Evolutionary conservation across 495 filamentous ascomycete species (phyloP).

Genomic region (Tuber melanosporum): DNA sequence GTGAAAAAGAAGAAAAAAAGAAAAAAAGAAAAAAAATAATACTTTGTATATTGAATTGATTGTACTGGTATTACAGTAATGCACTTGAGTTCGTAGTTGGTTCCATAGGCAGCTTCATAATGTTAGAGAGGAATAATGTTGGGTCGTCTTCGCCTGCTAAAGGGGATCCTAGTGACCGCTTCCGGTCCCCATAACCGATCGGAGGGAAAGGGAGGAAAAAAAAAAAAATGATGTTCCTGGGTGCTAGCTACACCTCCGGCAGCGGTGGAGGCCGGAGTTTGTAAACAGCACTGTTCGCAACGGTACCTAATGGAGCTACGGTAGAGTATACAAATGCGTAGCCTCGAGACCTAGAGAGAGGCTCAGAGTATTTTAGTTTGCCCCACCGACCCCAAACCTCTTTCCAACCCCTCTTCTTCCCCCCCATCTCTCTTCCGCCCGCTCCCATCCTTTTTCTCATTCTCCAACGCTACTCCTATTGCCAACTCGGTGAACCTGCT

Average conservation of each 20-base stretch:
- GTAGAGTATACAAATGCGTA: background rate
- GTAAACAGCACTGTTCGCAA: background rate
- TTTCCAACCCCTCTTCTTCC: conserved; percentile 33
- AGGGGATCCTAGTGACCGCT: background rate
- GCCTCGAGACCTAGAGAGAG: conserved; percentile 10
- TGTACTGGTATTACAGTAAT: background rate
- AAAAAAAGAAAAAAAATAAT: background rate
- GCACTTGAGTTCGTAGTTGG: background rate
- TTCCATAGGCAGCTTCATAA: background rate
- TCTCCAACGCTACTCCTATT: conserved; percentile 5
- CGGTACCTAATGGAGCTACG: background rate
- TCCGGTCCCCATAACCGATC: background rate
- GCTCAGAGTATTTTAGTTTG: conserved; percentile 37
- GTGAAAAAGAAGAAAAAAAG: background rate
- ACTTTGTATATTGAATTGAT: background rate
- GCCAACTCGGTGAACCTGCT: background rate
- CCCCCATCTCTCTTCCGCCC: conserved; percentile 30
- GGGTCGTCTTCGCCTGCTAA: background rate
- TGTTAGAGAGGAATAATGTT: background rate
- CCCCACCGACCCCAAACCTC: conserved; percentile 23
- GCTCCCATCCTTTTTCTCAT: conserved; percentile 24
- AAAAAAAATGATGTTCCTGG: background rate
- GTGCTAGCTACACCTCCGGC: background rate
- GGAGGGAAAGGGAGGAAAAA: background rate
- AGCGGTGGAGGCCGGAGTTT: background rate